Conservation (phyloP, 805 yeast genomes). For the Candida adriatica region DNA sequence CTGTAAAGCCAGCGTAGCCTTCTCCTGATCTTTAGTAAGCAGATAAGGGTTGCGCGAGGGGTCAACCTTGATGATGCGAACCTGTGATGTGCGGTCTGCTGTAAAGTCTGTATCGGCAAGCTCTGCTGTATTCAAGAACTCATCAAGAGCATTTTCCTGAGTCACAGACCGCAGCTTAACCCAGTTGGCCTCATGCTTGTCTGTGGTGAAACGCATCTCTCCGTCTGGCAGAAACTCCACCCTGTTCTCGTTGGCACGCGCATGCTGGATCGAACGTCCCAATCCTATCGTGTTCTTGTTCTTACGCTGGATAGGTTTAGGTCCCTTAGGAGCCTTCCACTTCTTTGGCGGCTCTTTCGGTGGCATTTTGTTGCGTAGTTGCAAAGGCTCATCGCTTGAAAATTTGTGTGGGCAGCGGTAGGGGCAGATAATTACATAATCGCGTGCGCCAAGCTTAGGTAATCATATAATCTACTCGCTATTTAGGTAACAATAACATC, state of each 20-base stretch:
- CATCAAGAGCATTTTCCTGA: slow-evolving; percentile 90
- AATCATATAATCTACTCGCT: too few relatives aligned
- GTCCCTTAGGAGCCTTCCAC: slow-evolving; percentile 78
- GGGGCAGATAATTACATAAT: too few relatives aligned
- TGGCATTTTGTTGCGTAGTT: too few relatives aligned
- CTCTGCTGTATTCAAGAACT: slow-evolving; percentile 90
- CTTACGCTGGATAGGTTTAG: slow-evolving; percentile 80
- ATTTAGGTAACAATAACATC: too few relatives aligned
- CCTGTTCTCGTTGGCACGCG: slow-evolving; percentile 60
- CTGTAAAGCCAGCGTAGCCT: slow-evolving; percentile 52
- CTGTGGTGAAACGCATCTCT: slow-evolving; percentile 82
- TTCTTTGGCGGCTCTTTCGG: slow-evolving; percentile 50
- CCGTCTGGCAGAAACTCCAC: slow-evolving; percentile 76
- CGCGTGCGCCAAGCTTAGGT: too few relatives aligned
- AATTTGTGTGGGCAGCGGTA: too few relatives aligned
- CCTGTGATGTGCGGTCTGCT: slow-evolving; percentile 79
- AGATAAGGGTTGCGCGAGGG: slow-evolving; percentile 47
- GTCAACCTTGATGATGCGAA: slow-evolving; percentile 76
- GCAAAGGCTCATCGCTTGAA: too few relatives aligned
- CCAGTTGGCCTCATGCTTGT: slow-evolving; percentile 79
- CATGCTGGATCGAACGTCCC: slow-evolving; percentile 77
- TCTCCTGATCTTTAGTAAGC: slow-evolving; percentile 60
- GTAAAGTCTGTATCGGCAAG: slow-evolving; percentile 94
- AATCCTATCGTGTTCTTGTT: slow-evolving; percentile 80
- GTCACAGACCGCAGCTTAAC: slow-evolving; percentile 89